These are phyloP conservation scores for Lyophyllum shimeji DNA, from an alignment of 768 basidiomycete species.

Conservation along the genomic window DNA sequence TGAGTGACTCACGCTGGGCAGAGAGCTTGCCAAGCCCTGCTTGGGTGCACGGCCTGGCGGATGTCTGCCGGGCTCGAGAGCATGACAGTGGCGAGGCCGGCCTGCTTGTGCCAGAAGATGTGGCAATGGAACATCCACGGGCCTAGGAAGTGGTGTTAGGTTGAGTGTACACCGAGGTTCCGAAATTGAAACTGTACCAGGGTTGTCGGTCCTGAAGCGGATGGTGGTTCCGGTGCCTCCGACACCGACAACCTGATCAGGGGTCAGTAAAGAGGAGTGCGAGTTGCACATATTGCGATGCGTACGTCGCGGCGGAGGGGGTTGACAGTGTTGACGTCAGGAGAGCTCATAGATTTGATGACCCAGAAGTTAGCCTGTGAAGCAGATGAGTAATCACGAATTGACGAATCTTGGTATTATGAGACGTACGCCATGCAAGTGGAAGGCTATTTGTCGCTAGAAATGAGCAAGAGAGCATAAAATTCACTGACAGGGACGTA, in stretches of 20 bases:
- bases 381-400: neutral
- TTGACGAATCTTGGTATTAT: neutral
- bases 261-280: neutral
- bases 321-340: slow-evolving; percentile 38
- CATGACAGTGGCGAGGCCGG: slow-evolving; percentile 40
- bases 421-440: slow-evolving; percentile 23
- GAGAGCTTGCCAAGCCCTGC: slow-evolving; percentile 23
- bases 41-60: slow-evolving; percentile 15
- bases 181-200: slow-evolving; percentile 6
- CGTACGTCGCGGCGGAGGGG: slow-evolving; percentile 31
- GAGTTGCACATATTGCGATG: neutral
- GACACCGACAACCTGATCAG: slow-evolving; percentile 13
- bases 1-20: slow-evolving; percentile 24
- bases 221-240: slow-evolving; percentile 20
- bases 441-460: slow-evolving; percentile 18
- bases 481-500: neutral
- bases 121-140: slow-evolving; percentile 25
- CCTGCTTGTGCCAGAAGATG: slow-evolving; percentile 37
- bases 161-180: neutral
- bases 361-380: slow-evolving; percentile 35
- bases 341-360: slow-evolving; percentile 32
- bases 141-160: slow-evolving; percentile 1
- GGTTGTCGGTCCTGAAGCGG: slow-evolving; percentile 20
- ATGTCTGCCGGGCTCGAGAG: slow-evolving; percentile 26
- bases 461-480: neutral